These are phyloP conservation scores for Posidonia oceanica DNA, from an alignment of 116 monocot species.

Conservation along the genomic window DNA sequence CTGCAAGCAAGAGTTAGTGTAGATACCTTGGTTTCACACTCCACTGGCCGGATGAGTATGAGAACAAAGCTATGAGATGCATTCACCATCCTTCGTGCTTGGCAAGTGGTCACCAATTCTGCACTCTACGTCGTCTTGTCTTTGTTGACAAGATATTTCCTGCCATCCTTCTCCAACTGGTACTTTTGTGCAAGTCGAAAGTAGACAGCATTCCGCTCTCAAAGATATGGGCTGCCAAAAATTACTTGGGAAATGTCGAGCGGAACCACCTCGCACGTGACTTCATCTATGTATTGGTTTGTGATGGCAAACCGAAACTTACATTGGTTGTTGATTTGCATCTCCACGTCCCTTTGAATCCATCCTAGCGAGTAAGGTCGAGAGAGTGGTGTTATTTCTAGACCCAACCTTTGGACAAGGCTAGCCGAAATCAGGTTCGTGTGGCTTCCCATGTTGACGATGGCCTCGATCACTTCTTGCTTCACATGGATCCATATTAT, in stretches of 20 bases:
- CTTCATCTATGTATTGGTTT: not conserved
- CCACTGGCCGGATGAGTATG: not conserved
- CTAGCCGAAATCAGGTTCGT: not conserved
- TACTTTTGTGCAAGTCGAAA: not conserved
- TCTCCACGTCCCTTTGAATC: not conserved
- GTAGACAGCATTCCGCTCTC: not conserved
- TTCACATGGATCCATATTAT: too few species aligned
- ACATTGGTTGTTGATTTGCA: not conserved
- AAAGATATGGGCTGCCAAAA: not conserved
- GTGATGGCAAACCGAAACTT: not conserved
- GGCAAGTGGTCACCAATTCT: not conserved
- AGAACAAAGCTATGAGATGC: not conserved
- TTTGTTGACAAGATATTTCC: not conserved
- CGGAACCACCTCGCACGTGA: not conserved
- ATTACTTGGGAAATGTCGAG: not conserved
- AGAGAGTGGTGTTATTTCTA: not conserved
- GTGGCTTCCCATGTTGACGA: not conserved
- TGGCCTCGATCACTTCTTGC: not conserved
- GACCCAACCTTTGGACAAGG: not conserved
- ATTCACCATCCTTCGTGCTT: not conserved
- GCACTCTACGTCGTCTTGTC: not conserved
- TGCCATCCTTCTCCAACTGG: not conserved
- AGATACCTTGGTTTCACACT: not conserved
- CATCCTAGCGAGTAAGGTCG: not conserved
- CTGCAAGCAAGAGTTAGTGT: not conserved